Evolutionary conservation across 257 asterid genomes (phyloP), one percentile per base, ranked within the genome.

Genomic region (Solanum sparsipilum): DNA sequence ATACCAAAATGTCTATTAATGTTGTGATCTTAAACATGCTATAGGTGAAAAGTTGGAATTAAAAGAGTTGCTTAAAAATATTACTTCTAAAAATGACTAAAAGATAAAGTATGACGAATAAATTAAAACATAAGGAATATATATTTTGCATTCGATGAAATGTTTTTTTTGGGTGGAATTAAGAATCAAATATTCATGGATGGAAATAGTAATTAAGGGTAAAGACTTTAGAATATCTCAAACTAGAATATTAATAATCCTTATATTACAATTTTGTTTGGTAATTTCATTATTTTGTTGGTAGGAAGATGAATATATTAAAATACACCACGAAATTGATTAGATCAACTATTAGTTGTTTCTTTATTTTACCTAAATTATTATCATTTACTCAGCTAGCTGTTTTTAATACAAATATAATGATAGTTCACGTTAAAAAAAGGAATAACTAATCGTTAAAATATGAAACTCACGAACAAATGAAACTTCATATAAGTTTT

Each of bases 301-400:
- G 27, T 58, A 58, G 67, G 20, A 21, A 58, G 67, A 58, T 58
- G 25, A 21, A 58, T 58, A 58, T 58, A 58, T 7, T 58, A 58
- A 58, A 20, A 58, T 9, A 58, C 5, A 20, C 0, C 4, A 3
- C 25, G 1, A 63, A 63, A 11, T 2, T 10, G 1, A 0, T 63
- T 63, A 63, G 16, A n/a, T 3, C 15, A 23, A n/a, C 4, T 2
- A n/a, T 63, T 5, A 9, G 1, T n/a, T n/a, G 0, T 11, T n/a
- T 12, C 0, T 0, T 10, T n/a, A 3, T 63, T n/a, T 1, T n/a
- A 63, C 0, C 8, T n/a, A 13, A 63, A 63, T 3, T 60, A 63
- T 63, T 63, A n/a, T 1, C 8, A n/a, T n/a, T 63, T 63, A 63
- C 71, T 63, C 8, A 2, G 0, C 2, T 7, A 5, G 5, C 0